phyloP scores from a whole-genome alignment of 179 eudicot species.

The Patellifolia procumbens region DNA sequence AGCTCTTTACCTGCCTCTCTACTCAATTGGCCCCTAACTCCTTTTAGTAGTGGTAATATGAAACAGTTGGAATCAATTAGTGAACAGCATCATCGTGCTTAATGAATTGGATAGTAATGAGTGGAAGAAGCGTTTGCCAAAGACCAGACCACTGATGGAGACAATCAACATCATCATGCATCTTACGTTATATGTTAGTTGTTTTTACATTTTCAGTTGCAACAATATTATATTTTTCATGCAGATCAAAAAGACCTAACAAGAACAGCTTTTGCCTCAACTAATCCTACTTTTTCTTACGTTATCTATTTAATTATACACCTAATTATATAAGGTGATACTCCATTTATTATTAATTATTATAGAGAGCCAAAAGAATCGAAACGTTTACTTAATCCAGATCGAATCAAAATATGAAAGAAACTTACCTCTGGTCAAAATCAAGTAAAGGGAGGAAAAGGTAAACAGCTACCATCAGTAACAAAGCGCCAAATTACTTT shows the following conservation, averaged over 20 bases:
- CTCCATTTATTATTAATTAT: neutral
- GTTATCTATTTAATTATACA: slow-evolving; percentile 26
- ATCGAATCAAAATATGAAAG: slow-evolving; percentile 21
- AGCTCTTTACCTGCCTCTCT: too few relatives aligned
- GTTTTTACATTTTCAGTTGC: neutral
- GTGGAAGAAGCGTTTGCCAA: neutral
- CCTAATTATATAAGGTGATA: neutral
- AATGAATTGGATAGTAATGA: neutral
- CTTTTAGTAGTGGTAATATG: too few relatives aligned
- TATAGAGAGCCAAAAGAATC: slow-evolving; percentile 5
- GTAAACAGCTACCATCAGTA: slow-evolving; percentile 12
- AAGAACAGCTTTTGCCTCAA: slow-evolving; percentile 18
- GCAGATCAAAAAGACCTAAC: slow-evolving; percentile 9
- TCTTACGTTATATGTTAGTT: neutral
- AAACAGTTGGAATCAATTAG: too few relatives aligned
- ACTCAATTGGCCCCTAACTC: too few relatives aligned
- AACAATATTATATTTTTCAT: neutral
- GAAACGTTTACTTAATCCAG: slow-evolving; percentile 13
- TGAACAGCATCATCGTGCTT: neutral
- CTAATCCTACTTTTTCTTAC: slow-evolving; percentile 17
- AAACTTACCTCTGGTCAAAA: slow-evolving; percentile 30
- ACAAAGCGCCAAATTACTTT: neutral
- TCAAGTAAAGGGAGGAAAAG: slow-evolving; percentile 10
- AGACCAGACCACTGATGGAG: neutral
- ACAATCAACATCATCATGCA: slow-evolving; percentile 17